Evolutionary conservation across 306 rosid genomes (phyloP), one percentile per base, ranked within the genome.

Genomic region (Corylus avellana): DNA sequence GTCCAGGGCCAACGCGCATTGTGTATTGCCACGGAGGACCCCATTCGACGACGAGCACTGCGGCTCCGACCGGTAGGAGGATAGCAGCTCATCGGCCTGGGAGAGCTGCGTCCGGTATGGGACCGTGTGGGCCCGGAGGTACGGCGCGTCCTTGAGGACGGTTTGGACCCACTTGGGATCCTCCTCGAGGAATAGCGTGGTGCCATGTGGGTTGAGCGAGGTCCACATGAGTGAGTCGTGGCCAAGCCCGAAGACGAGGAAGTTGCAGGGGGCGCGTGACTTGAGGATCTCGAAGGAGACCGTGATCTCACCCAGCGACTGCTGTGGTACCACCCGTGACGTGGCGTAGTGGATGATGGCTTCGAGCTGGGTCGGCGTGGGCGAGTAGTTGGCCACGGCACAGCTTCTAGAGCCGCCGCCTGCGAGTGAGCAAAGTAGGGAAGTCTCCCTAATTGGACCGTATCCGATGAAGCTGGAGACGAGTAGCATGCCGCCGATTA

Each of bases 191-290:
- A 95, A 95, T 5, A 93, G 13, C 1, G 99, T 95, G 8, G 72
- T 88, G 49, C 99, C 99, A 5, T 86, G 83, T 9, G 99, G 90
- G 54, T 95, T 95, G 3, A 95, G 75, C 12, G 98, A 85, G 57
- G 94, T 90, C 99, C 99, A 92, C 99, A 95, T 93, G 37, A 91
- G 90, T 0, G 99, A 95, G 78, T 95, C 99, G 81, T 88, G 91
- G 49, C 99, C 99, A 46, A 95, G 87, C 0, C 98, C 99, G 74
- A 93, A 93, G 0, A 95, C 91, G 10, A 95, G 96, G 59, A 95
- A 93, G 42, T 93, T 95, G 87, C 85, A 73, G 0, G 97, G 97
- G 17, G 76, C 73, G 46, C 82, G 42, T 0, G 91, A 61, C 75
- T 88, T 86, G 17, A 95, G 84, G 3, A 93, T 96, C 16, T 90